Base-by-base conservation (phyloP, 495 filamentous ascomycete species). In the Neurospora tetraspora region DNA sequence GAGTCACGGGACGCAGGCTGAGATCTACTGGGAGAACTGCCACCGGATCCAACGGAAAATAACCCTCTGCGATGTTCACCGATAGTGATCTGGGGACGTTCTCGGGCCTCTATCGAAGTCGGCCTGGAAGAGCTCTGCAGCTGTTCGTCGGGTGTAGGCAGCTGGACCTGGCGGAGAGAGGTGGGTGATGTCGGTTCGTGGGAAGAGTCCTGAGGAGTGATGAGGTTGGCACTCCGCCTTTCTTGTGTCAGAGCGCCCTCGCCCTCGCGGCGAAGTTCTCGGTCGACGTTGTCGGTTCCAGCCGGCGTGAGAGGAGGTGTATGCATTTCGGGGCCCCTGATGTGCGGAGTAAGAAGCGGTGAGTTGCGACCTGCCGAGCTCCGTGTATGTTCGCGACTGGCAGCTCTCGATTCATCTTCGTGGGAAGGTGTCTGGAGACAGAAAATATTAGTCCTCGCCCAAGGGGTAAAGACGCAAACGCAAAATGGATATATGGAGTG, bases 241-340 rank as follows among this genome's bases (percentile, higher is more conserved):
- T 82, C 78, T 69, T 82, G 72, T 65, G 70, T 71, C 31, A 74
- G 74, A 61, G 74, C 71, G 39, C 77, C 74, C n/a, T 80, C 71
- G 39, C 77, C 74, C n/a, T 80, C 78, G 31, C 73, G 77, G 70
- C 73, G 78, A 9, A 65, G 69, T 27, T 78, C 76, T 20, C 77
- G 75, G 38, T 84, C 82, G 59, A 78, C 79, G 7, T 74, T 75
- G 14, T 79, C 81, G 53, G 92, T 93, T 16, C 88, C 93, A 39
- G 94, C 90, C 39, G 96, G 95, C 5, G 95, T 97, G 16, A 98
- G 87, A 31, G 93, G 94, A 73, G 96, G 96, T 16, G 94, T 96
- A 75, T 95, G 91, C 85, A 94, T 90, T 68, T 90, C 86, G 69
- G 90, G 85, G 34, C 83, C 81, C 71, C 76, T 83, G 36, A 78